Base-by-base conservation (phyloP, 768 basidiomycete genomes). In the Podaxis sp. region DNA sequence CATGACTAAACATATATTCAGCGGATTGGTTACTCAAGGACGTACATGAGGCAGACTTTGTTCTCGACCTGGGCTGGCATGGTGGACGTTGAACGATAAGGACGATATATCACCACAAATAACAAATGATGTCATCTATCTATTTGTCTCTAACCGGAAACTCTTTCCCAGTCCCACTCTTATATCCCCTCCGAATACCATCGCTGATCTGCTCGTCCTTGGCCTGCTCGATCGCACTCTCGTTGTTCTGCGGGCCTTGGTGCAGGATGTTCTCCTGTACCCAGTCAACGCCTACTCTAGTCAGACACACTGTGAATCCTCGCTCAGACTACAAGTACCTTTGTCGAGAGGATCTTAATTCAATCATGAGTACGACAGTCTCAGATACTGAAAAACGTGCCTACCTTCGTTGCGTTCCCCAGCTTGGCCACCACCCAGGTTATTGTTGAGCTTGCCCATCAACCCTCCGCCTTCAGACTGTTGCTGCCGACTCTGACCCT, bases 41-140 rank as follows among this genome's bases (percentile, higher is more conserved):
- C 87, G 70, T 74, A 91, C 93, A 95, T 95, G 65, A 95, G 82
- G 75, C 94, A 95, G 75, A 96, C 90, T 80, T 93, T 95, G 81
- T 93, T 87, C 77, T 90, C 90, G 56, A 89, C 83, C 70, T 85
- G 65, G 13, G 70, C 37, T 2, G 64, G 28, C 62, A 66, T 58
- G 24, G 50, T 41, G 41, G 38, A 56, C 11, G 54, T 20, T 8
- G n/a, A 40, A 44, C 4, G 49, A 54, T 46, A 36, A 63, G 38
- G 28, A 54, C 28, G 49, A 37, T 30, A 46, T 37, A 36, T n/a
- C 17, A 36, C 22, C 13, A n/a, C 22, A 12, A 22, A 44, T 10
- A 24, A 46, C 49, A 26, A 24, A 54, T 56, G 60, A 62, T 56
- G 44, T 55, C 52, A 55, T 52, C n/a, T 30, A 60, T 44, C 48